Evolutionary conservation across 2,329 filamentous ascomycete species (phyloP).

Genomic region (Falciphora oryzae): DNA sequence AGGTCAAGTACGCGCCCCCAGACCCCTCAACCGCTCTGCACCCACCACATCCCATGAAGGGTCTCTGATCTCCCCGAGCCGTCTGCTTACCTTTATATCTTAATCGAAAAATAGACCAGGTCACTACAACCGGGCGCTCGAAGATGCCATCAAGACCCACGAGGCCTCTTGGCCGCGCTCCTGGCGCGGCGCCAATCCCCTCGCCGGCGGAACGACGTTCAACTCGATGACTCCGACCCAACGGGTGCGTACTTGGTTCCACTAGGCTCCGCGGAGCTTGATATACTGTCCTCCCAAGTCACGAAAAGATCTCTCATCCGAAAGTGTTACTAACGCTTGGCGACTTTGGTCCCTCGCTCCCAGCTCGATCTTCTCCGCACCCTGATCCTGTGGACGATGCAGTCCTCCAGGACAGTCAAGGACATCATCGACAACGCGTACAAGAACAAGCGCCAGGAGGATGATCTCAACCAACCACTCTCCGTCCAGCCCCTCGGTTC

Average conservation of each 20-base stretch:
- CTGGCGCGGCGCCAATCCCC: conserved; percentile 77
- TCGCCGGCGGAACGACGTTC: conserved; percentile 77
- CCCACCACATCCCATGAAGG: conserved; percentile 8
- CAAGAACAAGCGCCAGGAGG: conserved; percentile 78
- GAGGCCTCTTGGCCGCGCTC: conserved; percentile 79
- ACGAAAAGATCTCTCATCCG: background rate
- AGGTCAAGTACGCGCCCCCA: conserved; percentile 73
- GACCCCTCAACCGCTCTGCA: background rate
- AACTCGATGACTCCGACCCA: conserved; percentile 74
- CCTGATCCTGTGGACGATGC: conserved; percentile 81
- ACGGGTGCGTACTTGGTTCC: conserved; percentile 53
- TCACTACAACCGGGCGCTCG: conserved; percentile 87
- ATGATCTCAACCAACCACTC: conserved; percentile 73
- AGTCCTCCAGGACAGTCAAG: conserved; percentile 79
- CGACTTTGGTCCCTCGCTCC: conserved; percentile 12
- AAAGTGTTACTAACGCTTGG: conserved; percentile 11
- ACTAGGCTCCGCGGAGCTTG: background rate
- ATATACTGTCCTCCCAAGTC: background rate
- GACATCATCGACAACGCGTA: conserved; percentile 79
- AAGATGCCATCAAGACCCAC: conserved; percentile 84
- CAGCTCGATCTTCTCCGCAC: conserved; percentile 80
- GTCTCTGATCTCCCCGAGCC: conserved; percentile 6
- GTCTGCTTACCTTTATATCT: background rate
- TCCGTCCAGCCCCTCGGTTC: conserved; percentile 76
- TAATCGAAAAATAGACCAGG: conserved; percentile 59